These are phyloP conservation scores for Aspergillus leporis DNA, from an alignment of 495 filamentous ascomycete genomes.

Conservation along the genomic window DNA sequence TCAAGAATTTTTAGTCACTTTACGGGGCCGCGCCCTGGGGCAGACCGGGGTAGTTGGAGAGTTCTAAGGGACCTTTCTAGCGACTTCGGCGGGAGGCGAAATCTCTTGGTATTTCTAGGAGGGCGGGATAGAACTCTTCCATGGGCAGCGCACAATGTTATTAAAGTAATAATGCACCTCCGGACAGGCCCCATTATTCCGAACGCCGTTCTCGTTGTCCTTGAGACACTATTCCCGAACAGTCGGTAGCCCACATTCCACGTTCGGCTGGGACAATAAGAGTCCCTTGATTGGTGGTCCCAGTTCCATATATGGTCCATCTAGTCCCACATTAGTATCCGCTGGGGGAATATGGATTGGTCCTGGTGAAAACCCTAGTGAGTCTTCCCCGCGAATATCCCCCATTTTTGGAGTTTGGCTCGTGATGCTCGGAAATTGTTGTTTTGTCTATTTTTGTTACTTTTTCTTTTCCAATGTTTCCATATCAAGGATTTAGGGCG, in stretches of 20 bases:
- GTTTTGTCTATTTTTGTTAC: background rate
- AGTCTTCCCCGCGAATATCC: background rate
- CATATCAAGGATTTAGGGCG: background rate
- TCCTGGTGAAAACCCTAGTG: background rate
- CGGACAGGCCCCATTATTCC: slow-evolving; percentile 1
- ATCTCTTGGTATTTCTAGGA: background rate
- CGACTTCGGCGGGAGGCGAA: background rate
- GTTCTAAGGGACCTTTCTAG: background rate
- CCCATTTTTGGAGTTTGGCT: slow-evolving; percentile 13
- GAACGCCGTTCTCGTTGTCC: background rate
- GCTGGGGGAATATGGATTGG: slow-evolving; percentile 16
- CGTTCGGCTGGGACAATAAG: background rate
- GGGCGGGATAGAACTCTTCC: slow-evolving; percentile 1
- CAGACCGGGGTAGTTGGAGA: background rate
- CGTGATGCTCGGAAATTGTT: slow-evolving; percentile 11
- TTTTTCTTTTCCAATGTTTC: background rate
- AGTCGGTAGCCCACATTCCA: background rate
- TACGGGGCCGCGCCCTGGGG: slow-evolving; percentile 1
- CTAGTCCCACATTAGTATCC: slow-evolving; percentile 24
- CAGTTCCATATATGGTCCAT: background rate
- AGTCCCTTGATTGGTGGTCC: background rate
- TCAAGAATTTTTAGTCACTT: slow-evolving; percentile 2
- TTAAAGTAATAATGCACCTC: background rate
- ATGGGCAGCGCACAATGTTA: background rate
- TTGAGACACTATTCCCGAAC: background rate